phyloP scores from a whole-genome alignment of 179 eudicot species.

The Corrigiola litoralis region DNA sequence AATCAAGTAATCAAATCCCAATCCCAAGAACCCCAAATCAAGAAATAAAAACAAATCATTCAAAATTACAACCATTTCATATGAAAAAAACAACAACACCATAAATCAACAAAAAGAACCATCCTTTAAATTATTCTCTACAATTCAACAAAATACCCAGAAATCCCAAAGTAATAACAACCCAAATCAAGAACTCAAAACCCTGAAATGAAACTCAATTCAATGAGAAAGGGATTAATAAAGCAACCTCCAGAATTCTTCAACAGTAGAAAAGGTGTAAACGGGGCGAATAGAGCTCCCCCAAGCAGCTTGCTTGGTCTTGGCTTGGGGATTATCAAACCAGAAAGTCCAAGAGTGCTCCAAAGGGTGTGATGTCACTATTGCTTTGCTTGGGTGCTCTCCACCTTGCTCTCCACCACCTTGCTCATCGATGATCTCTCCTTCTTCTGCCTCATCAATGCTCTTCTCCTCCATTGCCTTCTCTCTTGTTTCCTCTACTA shows the following conservation, averaged over 20 bases:
- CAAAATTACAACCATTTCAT: too few species aligned
- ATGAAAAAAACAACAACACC: too few species aligned
- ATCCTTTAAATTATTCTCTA: too few species aligned
- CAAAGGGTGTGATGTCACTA: slow-evolving; percentile 40
- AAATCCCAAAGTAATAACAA: background rate
- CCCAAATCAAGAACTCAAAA: background rate
- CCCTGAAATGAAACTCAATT: background rate
- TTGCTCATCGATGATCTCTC: slow-evolving; percentile 44
- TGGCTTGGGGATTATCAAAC: slow-evolving; percentile 75
- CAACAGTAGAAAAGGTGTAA: slow-evolving; percentile 79
- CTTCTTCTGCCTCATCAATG: slow-evolving; percentile 37
- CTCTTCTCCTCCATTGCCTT: slow-evolving; percentile 24
- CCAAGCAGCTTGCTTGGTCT: slow-evolving; percentile 56
- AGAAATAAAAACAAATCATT: too few species aligned
- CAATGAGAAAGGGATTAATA: background rate
- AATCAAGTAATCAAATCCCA: too few species aligned
- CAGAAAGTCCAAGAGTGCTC: slow-evolving; percentile 95
- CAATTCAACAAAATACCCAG: too few species aligned
- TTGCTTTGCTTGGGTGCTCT: slow-evolving; percentile 6
- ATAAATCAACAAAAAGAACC: too few species aligned
- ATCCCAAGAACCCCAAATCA: too few species aligned
- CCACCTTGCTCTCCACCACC: slow-evolving; percentile 3
- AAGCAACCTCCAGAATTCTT: slow-evolving; percentile 81
- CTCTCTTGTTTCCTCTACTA: slow-evolving; percentile 17
- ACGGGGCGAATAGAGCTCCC: slow-evolving; percentile 77